Conservation (phyloP, 257 asterid genomes). For the Petrea volubilis region DNA sequence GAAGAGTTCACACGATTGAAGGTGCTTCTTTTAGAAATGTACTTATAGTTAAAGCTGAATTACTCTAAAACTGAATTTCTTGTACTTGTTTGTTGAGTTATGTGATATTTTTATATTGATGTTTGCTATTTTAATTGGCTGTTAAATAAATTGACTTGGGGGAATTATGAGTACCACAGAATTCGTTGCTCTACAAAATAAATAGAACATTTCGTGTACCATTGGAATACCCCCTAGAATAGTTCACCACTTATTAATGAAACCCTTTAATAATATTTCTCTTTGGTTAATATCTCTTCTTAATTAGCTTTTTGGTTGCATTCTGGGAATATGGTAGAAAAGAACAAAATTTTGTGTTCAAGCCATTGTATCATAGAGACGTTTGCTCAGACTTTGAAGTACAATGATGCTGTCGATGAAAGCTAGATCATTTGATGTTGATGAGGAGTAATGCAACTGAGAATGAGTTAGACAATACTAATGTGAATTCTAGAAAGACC, state of each 20-base stretch:
- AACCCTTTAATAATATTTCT: not conserved
- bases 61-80: constrained; percentile 2
- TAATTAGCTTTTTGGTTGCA: too few species aligned
- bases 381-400: not conserved
- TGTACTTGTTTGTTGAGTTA: not conserved
- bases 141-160: not conserved
- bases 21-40: constrained; percentile 44
- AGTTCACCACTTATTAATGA: not conserved
- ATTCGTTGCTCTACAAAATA: not conserved
- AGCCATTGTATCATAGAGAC: not conserved
- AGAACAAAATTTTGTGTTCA: not conserved
- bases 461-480: not conserved
- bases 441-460: not conserved
- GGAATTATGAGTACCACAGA: not conserved
- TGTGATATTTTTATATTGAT: not conserved
- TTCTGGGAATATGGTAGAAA: too few species aligned
- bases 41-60: constrained; percentile 1
- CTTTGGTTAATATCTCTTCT: too few species aligned
- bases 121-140: not conserved
- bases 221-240: not conserved
- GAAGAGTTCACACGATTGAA: constrained; percentile 93
- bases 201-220: not conserved
- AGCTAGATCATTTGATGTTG: not conserved
- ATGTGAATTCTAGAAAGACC: constrained; percentile 6
- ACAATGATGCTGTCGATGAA: not conserved